A percentile compares a stretch with the other conserved stretches of the same genome.
Evolutionary conservation across 1,284 basidiomycete species (phyloP).

Genomic region (Boletus smithii): DNA sequence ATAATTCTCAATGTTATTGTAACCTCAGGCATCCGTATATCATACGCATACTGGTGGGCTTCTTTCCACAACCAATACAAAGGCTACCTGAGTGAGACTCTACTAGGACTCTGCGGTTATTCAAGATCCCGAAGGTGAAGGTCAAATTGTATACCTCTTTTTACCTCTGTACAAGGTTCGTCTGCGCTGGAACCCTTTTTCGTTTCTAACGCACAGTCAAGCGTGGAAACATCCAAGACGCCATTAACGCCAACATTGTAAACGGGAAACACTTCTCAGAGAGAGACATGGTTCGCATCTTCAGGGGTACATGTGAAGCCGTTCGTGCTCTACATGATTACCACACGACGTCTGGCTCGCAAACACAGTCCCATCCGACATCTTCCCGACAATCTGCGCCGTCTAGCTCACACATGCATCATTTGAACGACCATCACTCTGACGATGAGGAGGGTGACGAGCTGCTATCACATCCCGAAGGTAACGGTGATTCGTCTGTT

Average conservation of each 20-base stretch:
- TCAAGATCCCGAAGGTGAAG: conserved; percentile 89
- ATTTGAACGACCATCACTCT: conserved; percentile 25
- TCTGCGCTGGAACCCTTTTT: conserved; percentile 1
- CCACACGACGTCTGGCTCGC: conserved; percentile 44
- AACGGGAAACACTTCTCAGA: conserved; percentile 85
- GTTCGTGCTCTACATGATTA: conserved; percentile 93
- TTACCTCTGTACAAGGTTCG: conserved; percentile 81
- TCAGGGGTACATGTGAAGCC: conserved; percentile 92
- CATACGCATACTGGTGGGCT: conserved; percentile 73
- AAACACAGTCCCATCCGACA: conserved; percentile 30
- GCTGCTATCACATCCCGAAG: conserved; percentile 67
- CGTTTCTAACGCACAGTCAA: conserved; percentile 31
- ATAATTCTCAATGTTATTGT: conserved; percentile 3
- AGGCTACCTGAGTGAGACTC: conserved; percentile 1
- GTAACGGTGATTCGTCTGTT: conserved; percentile 48
- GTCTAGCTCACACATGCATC: conserved; percentile 27
- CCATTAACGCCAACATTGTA: conserved; percentile 84
- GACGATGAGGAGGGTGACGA: conserved; percentile 51
- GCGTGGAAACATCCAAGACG: conserved; percentile 93
- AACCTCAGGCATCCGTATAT: conserved; percentile 79
- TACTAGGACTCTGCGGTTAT: conserved; percentile 86
- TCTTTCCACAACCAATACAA: background rate
- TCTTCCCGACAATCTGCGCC: conserved; percentile 13
- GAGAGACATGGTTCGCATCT: conserved; percentile 82
- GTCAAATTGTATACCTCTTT: conserved; percentile 93